Percentiles rank a stretch among this genome's conserved stretches.
Conservation (phyloP, 495 filamentous ascomycete genomes). For the Aspergillus campestris region DNA sequence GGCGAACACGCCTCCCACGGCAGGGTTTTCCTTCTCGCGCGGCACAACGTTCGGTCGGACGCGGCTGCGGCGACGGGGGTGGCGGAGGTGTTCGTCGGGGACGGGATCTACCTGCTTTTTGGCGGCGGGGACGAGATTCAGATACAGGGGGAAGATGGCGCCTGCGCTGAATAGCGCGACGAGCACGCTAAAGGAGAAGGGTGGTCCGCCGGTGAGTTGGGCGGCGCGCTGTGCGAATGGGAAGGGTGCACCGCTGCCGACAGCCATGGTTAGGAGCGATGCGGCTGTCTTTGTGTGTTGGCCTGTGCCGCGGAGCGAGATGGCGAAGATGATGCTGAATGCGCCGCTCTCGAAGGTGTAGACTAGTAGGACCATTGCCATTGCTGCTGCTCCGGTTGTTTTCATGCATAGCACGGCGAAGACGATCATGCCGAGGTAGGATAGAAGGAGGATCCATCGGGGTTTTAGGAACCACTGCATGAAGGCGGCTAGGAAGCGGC, state of each 20-base stretch:
- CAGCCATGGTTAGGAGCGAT: slow-evolving; percentile 44
- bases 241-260: slow-evolving; percentile 48
- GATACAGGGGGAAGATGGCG: slow-evolving; percentile 51
- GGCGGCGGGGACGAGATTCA: slow-evolving; percentile 48
- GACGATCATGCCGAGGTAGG: slow-evolving; percentile 47
- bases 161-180: slow-evolving; percentile 51
- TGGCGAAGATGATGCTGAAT: slow-evolving; percentile 56
- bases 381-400: slow-evolving; percentile 34
- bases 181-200: slow-evolving; percentile 48
- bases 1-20: slow-evolving; percentile 29
- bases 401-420: slow-evolving; percentile 49
- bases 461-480: slow-evolving; percentile 50
- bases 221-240: slow-evolving; percentile 46
- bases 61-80: slow-evolving; percentile 20
- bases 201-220: slow-evolving; percentile 25
- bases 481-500: slow-evolving; percentile 53
- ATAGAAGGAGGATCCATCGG: slow-evolving; percentile 51
- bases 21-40: slow-evolving; percentile 28
- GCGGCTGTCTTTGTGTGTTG: slow-evolving; percentile 51
- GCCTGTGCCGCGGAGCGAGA: slow-evolving; percentile 52
- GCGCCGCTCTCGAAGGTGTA: slow-evolving; percentile 54
- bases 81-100: slow-evolving; percentile 37
- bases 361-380: slow-evolving; percentile 45
- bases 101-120: slow-evolving; percentile 54
- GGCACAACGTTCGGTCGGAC: slow-evolving; percentile 9